Evolutionary conservation across 2,329 filamentous ascomycete species (phyloP).

Genomic region (Fusarium anguioides): DNA sequence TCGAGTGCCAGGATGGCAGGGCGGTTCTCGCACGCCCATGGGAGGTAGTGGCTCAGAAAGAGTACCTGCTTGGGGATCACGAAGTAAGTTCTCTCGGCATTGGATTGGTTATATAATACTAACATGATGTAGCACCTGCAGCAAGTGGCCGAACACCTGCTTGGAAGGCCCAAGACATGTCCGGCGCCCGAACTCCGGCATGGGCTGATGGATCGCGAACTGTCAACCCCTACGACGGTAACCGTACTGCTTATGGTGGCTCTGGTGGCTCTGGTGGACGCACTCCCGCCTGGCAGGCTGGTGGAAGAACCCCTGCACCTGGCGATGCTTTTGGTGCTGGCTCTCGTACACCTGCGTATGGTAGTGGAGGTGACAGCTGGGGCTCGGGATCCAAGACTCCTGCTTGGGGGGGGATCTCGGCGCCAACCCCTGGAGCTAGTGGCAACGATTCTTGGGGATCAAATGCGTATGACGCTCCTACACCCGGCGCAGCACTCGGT

Average conservation of each 20-base stretch:
- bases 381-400: constrained; percentile 81
- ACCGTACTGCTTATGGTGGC: constrained; percentile 83
- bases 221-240: constrained; percentile 78
- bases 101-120: constrained; percentile 24
- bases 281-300: constrained; percentile 83
- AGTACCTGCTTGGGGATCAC: constrained; percentile 80
- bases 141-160: constrained; percentile 70
- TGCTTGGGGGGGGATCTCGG: constrained; percentile 71
- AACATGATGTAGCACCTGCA: constrained; percentile 60
- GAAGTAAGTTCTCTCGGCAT: constrained; percentile 65
- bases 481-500: constrained; percentile 68
- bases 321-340: constrained; percentile 73
- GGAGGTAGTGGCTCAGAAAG: constrained; percentile 69
- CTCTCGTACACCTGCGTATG: constrained; percentile 75
- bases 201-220: constrained; percentile 77
- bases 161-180: constrained; percentile 65
- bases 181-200: constrained; percentile 73
- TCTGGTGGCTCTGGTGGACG: constrained; percentile 77
- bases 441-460: constrained; percentile 69
- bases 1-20: constrained; percentile 68
- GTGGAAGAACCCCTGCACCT: constrained; percentile 74
- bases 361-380: constrained; percentile 68
- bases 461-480: constrained; percentile 75
- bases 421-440: constrained; percentile 68
- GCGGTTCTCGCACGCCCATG: constrained; percentile 76